Base-by-base conservation (phyloP, 306 rosid genomes). In the Crotalaria pallida region DNA sequence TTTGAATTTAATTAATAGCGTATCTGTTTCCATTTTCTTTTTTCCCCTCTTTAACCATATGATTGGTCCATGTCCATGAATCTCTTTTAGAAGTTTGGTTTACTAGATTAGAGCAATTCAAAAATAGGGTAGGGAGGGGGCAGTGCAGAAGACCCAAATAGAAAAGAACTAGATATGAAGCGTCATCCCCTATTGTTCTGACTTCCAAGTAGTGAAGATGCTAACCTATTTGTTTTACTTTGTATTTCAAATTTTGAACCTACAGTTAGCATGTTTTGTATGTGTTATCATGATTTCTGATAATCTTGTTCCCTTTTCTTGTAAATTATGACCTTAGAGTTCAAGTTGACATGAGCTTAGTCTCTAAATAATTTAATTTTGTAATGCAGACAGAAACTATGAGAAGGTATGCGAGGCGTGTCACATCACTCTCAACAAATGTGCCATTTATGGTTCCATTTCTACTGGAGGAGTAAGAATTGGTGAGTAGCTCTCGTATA, bases 401-500 rank as follows among this genome's bases (percentile, higher is more conserved):
- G 96, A 86, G 83, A 88, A 84, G 80, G 90, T 88, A 50, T 87
- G 96, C 22, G 96, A 92, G 88, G 83, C 86, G 9, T 89, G 96
- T 70, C 80, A 89, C 67, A 88, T 92, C 58, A 84, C 92, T 66
- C 83, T 88, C 49, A 89, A 89, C 65, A 89, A 89, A 76, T 71
- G 88, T 82, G 86, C 91, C 22, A 89, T 88, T 61, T 82, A 84
- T 71, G 96, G 98, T 65, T 87, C 90, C 6, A 78, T 88, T 63
- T 92, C 83, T 33, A 81, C 84, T 4, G 91, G 92, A 56, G 96
- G 98, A 33, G 92, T 86, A 63, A 86, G 98, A 79, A 83, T 92
- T 22, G 96, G 96, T 89, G 69, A 83, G 98, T 78, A 57, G 29
- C 60, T 63, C 53, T 51, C 38, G 6, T 59, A 10, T 27, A 45